Base-by-base conservation (phyloP, 129 eudicot species). In the Cynara cardunculus region DNA sequence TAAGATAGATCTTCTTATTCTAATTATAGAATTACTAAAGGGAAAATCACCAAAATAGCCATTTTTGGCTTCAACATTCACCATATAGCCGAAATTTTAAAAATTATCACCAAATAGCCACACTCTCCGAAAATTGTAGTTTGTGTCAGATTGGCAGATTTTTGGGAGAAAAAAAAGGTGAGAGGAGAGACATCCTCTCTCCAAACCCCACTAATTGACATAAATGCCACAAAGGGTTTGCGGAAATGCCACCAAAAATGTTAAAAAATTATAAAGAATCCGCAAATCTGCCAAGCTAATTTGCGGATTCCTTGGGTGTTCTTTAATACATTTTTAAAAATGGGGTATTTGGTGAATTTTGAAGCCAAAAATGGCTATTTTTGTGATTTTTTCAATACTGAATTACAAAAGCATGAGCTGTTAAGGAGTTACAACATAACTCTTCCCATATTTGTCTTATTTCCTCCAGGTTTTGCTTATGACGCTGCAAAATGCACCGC, bases 401-500 rank as follows among this genome's bases (percentile, higher is more conserved):
- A 49, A 16, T 49, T n/a, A 49, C 16, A 49, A 49, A 16, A 49
- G 22, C 19, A 49, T 49, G 62, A 49, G 18, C 5, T 49, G 19
- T 16, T 16, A 49, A 49, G 62, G 62, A 49, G 62, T 26, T 46
- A 3, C 81, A 72, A 41, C 62, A 27, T 81, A 44, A 25, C 27
- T 64, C 72, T 76, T 69, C 16, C 10, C 53, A 9, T 16, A 56
- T 70, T 28, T 72, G 44, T 71, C 64, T 76, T 56, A 21, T 70
- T 59, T 69, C 18, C 19, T 46, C 13, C 79, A 94, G 99, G 99
- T 94, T 87, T 84, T 94, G 71, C 87, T 94, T 66, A 94, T 94
- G 99, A 94, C 97, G 41, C 85, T 94, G 34, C 99, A 94, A 82
- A 94, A 94, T 86, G 99, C 99, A 64, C 99, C 99, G 22, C 99